A percentile compares a stretch with the other conserved stretches of the same genome.
These are phyloP conservation scores for Claviceps pazoutovae DNA, from an alignment of 2,329 filamentous ascomycete species.

Conservation along the genomic window DNA sequence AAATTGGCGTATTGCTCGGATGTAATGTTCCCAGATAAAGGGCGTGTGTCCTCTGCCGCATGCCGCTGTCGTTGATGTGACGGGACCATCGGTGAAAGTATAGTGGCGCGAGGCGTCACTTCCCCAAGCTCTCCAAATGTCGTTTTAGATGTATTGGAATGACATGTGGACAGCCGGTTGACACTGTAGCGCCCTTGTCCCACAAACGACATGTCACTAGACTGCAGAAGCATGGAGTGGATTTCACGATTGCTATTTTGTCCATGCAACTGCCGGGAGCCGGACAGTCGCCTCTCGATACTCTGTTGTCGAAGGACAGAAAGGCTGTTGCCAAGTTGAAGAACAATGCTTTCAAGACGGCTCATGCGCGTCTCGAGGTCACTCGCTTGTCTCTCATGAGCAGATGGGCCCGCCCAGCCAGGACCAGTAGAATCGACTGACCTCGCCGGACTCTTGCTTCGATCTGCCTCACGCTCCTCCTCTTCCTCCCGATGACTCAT, in stretches of 20 bases:
- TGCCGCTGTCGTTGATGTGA: conserved; percentile 23
- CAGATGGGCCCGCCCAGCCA: conserved; percentile 28
- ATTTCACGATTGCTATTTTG: background rate
- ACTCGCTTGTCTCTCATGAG: conserved; percentile 38
- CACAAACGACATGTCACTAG: background rate
- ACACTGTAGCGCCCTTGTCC: conserved; percentile 3
- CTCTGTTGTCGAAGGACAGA: conserved; percentile 22
- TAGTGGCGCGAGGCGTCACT: conserved; percentile 25
- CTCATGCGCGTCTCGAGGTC: conserved; percentile 37
- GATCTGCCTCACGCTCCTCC: background rate
- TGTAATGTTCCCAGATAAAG: conserved; percentile 17
- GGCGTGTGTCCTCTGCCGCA: conserved; percentile 13
- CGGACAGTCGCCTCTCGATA: conserved; percentile 15
- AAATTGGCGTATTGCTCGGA: conserved; percentile 36
- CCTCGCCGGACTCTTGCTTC: background rate
- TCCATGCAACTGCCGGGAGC: background rate
- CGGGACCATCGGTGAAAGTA: conserved; percentile 21
- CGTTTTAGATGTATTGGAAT: conserved; percentile 26
- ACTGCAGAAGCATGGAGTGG: background rate
- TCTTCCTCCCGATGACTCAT: background rate
- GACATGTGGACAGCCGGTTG: conserved; percentile 20
- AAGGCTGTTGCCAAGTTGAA: conserved; percentile 33
- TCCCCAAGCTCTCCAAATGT: conserved; percentile 34
- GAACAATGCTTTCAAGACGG: conserved; percentile 38
- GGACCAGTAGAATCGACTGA: background rate